Percentiles rank a stretch among this genome's conserved stretches.
These are phyloP conservation scores for Santalum album DNA, from an alignment of 164 flowering plant genomes.

Conservation along the genomic window DNA sequence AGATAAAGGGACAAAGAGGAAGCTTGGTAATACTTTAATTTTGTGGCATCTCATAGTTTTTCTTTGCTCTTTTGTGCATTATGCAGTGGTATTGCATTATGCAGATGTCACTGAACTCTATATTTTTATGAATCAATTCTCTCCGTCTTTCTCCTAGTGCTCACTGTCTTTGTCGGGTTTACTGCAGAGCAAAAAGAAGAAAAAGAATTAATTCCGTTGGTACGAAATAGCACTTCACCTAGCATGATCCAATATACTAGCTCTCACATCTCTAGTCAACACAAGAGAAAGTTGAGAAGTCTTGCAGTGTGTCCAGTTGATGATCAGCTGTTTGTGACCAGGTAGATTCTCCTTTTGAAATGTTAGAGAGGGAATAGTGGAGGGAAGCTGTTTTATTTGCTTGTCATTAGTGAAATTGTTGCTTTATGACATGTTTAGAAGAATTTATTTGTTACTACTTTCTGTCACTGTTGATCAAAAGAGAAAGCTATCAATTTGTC, in stretches of 20 bases:
- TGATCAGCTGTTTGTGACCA: constrained; percentile 78
- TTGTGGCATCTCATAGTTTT: background rate
- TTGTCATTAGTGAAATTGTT: background rate
- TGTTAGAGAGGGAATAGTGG: background rate
- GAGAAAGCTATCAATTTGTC: no score
- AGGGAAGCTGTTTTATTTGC: background rate
- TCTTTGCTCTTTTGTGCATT: background rate
- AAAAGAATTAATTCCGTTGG: constrained; percentile 50
- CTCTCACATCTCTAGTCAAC: constrained; percentile 61
- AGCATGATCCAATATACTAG: constrained; percentile 31
- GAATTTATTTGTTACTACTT: no score
- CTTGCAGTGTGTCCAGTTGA: constrained; percentile 63
- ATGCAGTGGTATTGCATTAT: background rate
- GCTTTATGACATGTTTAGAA: no score
- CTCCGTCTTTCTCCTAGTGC: background rate
- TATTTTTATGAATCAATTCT: background rate
- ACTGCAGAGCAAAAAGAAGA: constrained; percentile 70
- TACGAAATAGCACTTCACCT: constrained; percentile 44
- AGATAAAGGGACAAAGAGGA: no score
- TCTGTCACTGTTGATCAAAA: no score
- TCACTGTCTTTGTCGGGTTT: constrained; percentile 5
- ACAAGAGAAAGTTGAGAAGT: constrained; percentile 87
- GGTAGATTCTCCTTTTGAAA: constrained; percentile 29
- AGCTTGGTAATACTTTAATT: constrained; percentile 41
- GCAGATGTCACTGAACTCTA: background rate